These are phyloP conservation scores for Ceratopteris richardii DNA, from an alignment of 75 land plant genomes.

Conservation along the genomic window DNA sequence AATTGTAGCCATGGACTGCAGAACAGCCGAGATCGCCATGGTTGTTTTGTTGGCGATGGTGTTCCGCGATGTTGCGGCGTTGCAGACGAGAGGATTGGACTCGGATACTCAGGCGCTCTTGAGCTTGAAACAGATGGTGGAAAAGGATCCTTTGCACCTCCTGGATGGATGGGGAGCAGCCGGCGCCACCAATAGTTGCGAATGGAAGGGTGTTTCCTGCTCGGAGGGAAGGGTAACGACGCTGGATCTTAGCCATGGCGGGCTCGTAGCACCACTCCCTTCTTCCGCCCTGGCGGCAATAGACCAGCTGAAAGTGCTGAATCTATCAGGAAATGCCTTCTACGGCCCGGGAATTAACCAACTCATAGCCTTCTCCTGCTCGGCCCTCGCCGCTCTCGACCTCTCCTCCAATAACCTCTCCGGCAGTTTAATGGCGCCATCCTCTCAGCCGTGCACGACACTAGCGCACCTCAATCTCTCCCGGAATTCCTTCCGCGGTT, in stretches of 20 bases:
- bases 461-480: constrained; percentile 16
- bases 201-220: constrained; percentile 60
- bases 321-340: constrained; percentile 36
- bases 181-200: constrained; percentile 26
- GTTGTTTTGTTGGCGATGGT: no score
- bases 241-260: constrained; percentile 29
- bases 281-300: constrained; percentile 31
- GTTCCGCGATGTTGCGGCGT: no score
- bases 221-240: constrained; percentile 32
- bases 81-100: background rate
- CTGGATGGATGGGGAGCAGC: constrained; percentile 38
- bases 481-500: constrained; percentile 31
- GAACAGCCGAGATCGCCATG: no score
- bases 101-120: constrained; percentile 43
- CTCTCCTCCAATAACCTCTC: constrained; percentile 52
- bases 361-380: background rate
- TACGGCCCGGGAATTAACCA: constrained; percentile 13
- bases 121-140: constrained; percentile 37
- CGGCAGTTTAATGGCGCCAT: constrained; percentile 16
- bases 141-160: constrained; percentile 34
- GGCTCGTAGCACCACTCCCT: constrained; percentile 26
- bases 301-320: constrained; percentile 31
- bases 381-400: constrained; percentile 45
- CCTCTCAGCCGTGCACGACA: constrained; percentile 25
- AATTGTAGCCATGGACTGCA: no score